A percentile compares a stretch with the other conserved stretches of the same genome.
These are phyloP conservation scores for Rhizophagus sp. DNA, from an alignment of 192 early-diverging fungal genomes.

Conservation along the genomic window DNA sequence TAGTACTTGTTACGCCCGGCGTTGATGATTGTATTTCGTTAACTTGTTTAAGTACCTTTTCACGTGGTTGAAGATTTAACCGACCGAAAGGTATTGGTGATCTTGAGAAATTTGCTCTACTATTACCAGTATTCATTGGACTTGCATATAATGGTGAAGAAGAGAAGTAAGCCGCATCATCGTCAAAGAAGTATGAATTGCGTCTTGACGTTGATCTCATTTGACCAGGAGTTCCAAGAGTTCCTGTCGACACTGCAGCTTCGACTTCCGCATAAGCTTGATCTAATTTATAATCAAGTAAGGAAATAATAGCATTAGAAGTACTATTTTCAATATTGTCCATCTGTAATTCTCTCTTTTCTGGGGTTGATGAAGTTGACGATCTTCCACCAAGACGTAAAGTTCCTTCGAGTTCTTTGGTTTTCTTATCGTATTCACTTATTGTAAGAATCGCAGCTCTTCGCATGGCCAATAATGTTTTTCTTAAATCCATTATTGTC, in stretches of 20 bases:
- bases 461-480: too few relatives aligned
- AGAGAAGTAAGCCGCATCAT: not conserved
- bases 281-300: not conserved
- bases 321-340: constrained; percentile 10
- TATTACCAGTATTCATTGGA: not conserved
- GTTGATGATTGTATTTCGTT: not conserved
- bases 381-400: too few relatives aligned
- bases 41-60: not conserved
- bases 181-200: not conserved
- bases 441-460: too few relatives aligned
- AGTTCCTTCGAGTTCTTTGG: constrained; percentile 29
- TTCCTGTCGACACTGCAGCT: too few relatives aligned
- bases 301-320: not conserved
- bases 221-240: too few relatives aligned
- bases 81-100: not conserved
- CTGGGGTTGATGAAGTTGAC: too few relatives aligned
- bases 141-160: not conserved
- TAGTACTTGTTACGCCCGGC: not conserved
- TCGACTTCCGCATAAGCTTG: too few relatives aligned
- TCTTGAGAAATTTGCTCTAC: not conserved
- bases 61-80: not conserved
- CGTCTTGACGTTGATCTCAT: not conserved
- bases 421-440: too few relatives aligned
- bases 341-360: constrained; percentile 10
- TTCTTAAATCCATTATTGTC: constrained; percentile 45